Evolutionary conservation across 164 flowering plant species (phyloP).

Genomic region (Umbellularia californica): DNA sequence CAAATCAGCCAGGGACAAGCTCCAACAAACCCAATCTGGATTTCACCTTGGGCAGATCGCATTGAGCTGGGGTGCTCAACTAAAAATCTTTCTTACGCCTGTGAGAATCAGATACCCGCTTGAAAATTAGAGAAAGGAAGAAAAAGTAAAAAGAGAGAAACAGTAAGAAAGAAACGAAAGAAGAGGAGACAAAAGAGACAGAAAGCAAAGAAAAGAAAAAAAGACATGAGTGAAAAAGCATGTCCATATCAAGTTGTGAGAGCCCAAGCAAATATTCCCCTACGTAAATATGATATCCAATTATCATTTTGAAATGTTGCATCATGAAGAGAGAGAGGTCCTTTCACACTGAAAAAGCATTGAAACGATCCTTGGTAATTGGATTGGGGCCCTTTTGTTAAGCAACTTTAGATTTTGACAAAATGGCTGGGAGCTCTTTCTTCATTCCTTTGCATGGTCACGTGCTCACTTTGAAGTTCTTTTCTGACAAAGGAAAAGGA

Average conservation of each 20-base stretch:
- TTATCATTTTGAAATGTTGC: slow-evolving; percentile 24
- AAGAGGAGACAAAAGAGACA: slow-evolving; percentile 63
- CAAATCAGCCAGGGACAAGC: slow-evolving; percentile 40
- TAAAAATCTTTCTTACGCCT: slow-evolving; percentile 39
- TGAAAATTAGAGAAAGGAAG: slow-evolving; percentile 37
- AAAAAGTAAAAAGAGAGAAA: slow-evolving; percentile 2
- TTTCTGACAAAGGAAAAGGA: background rate
- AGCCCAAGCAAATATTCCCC: slow-evolving; percentile 50
- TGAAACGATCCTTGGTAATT: background rate
- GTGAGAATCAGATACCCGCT: slow-evolving; percentile 31
- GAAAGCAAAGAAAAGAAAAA: slow-evolving; percentile 38
- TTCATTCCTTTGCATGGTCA: background rate
- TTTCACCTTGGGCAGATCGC: slow-evolving; percentile 83
- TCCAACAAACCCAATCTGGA: slow-evolving; percentile 57
- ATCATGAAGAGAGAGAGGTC: background rate
- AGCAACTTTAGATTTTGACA: background rate
- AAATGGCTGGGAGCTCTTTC: background rate
- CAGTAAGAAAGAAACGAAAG: background rate
- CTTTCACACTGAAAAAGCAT: background rate
- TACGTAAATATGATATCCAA: slow-evolving; percentile 56
- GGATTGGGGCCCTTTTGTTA: background rate
- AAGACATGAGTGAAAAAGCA: slow-evolving; percentile 23
- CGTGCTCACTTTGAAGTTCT: background rate
- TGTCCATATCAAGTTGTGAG: slow-evolving; percentile 30
- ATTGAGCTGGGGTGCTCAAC: slow-evolving; percentile 44